Evolutionary conservation across 2,329 filamentous ascomycete species (phyloP).

Genomic region (Aspergillus hiratsukae): DNA sequence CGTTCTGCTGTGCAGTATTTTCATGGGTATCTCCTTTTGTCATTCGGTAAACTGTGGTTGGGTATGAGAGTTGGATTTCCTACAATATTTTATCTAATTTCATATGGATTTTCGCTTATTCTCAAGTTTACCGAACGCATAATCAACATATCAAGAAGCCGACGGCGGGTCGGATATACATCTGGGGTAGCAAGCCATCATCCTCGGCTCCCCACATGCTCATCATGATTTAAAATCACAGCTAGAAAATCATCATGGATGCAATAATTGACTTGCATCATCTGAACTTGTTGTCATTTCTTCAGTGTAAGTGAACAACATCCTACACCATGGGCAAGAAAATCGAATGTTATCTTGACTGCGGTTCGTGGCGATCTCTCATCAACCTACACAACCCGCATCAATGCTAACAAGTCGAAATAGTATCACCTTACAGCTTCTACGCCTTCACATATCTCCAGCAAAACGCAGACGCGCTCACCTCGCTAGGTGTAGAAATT

Average conservation of each 20-base stretch:
- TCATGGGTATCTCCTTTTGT: not conserved
- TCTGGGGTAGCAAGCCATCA: not conserved
- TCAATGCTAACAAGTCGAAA: not conserved
- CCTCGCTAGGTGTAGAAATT: constrained; percentile 57
- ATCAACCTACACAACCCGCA: not conserved
- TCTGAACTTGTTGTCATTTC: not conserved
- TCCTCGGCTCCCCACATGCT: constrained; percentile 3
- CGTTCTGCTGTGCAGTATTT: not conserved
- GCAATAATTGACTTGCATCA: not conserved
- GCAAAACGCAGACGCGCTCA: constrained; percentile 52
- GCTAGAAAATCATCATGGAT: not conserved
- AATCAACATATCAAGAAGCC: not conserved
- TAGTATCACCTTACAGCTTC: constrained; percentile 60
- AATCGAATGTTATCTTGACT: constrained; percentile 65
- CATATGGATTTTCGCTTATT: not conserved
- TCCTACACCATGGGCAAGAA: constrained; percentile 50
- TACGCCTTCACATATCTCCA: constrained; percentile 55
- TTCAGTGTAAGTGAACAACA: not conserved
- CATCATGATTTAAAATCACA: not conserved
- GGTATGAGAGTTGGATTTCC: not conserved
- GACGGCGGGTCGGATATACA: not conserved
- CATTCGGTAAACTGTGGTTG: not conserved
- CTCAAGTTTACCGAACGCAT: not conserved
- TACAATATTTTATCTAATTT: not conserved
- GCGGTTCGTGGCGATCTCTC: constrained; percentile 46